Conservation (phyloP, 768 basidiomycete species). For the Cubamyces lactineus region DNA sequence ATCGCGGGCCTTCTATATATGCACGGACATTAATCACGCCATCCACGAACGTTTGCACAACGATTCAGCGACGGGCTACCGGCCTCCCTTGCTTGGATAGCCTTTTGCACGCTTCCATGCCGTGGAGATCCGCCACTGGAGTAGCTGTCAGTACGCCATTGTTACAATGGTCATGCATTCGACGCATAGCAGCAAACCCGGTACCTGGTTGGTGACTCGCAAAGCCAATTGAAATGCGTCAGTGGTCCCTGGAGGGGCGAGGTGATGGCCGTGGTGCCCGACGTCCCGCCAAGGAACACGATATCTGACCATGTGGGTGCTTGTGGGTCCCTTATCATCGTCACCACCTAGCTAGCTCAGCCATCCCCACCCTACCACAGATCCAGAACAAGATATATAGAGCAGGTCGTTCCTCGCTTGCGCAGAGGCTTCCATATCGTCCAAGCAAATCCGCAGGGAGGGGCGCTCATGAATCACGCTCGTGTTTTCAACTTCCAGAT, state of each 20-base stretch:
- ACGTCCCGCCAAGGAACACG: neutral
- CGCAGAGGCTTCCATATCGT: neutral
- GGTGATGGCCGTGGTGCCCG: neutral
- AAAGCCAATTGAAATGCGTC: too few species aligned
- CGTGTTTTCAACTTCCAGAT: neutral
- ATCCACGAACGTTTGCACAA: neutral
- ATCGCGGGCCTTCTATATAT: constrained; percentile 5
- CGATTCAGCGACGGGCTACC: neutral
- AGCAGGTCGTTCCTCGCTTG: neutral
- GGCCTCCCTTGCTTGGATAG: constrained; percentile 1
- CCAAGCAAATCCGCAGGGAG: neutral
- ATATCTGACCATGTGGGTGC: constrained; percentile 15
- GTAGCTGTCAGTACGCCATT: too few species aligned
- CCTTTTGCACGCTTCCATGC: constrained; percentile 2
- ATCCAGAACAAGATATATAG: too few species aligned
- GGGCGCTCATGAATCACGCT: too few species aligned
- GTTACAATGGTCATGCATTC: too few species aligned
- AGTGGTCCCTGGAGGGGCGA: too few species aligned
- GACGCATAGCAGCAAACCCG: too few species aligned
- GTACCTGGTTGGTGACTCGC: too few species aligned
- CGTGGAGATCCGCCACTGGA: neutral
- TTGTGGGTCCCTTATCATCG: constrained; percentile 11
- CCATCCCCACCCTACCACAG: too few species aligned
- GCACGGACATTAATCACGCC: constrained; percentile 1
- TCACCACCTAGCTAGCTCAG: neutral